Conservation (phyloP, 495 filamentous ascomycete species). For the Penicillium waksmanii region DNA sequence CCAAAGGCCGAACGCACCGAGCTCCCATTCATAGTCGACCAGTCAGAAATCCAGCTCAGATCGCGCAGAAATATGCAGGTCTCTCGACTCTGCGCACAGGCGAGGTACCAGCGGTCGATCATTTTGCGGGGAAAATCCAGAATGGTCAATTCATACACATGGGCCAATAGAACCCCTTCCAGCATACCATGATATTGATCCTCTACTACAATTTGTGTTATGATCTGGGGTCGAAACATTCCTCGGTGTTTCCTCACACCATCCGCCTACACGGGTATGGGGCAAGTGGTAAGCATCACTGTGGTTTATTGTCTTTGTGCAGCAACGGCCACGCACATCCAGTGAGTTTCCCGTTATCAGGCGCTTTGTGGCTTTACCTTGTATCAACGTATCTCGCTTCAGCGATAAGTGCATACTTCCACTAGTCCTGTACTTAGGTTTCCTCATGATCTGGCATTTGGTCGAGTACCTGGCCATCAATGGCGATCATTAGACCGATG, state of each 20-base stretch:
- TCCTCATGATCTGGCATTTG: neutral
- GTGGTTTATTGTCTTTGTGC: neutral
- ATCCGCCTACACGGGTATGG: neutral
- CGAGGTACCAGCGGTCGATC: slow-evolving; percentile 10
- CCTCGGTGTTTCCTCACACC: slow-evolving; percentile 10
- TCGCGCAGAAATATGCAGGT: slow-evolving; percentile 21
- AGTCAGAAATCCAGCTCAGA: slow-evolving; percentile 4
- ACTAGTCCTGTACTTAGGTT: neutral
- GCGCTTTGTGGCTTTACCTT: neutral
- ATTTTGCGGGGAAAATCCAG: slow-evolving; percentile 24
- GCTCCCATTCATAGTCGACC: neutral
- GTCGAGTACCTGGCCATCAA: neutral
- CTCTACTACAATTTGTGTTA: slow-evolving; percentile 3
- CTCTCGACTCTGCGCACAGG: slow-evolving; percentile 13
- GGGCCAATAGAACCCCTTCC: slow-evolving; percentile 7
- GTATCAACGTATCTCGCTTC: neutral
- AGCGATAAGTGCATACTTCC: neutral
- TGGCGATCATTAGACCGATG: neutral
- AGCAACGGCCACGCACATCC: neutral
- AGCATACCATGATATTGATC: slow-evolving; percentile 16
- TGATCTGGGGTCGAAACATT: slow-evolving; percentile 9
- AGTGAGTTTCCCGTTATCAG: neutral
- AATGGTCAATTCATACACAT: slow-evolving; percentile 11
- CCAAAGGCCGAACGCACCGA: slow-evolving; percentile 3
- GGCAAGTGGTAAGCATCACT: neutral